phyloP scores from a whole-genome alignment of 2,329 filamentous ascomycete species.

The Myriosclerotinia scirpicola region DNA sequence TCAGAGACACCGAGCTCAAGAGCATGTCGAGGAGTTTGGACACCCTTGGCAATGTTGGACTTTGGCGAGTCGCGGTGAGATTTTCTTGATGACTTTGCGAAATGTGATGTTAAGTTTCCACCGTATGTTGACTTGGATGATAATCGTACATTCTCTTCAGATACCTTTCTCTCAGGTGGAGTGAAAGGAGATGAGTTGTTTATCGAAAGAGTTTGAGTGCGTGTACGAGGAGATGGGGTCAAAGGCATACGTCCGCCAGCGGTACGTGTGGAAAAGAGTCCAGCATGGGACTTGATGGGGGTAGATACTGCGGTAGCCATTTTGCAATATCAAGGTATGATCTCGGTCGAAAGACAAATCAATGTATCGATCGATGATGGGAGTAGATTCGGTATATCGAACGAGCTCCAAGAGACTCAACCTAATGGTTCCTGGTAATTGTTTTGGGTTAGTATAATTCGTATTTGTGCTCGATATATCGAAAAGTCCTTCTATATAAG shows the following conservation, averaged over 20 bases:
- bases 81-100: slow-evolving; percentile 67
- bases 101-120: slow-evolving; percentile 75
- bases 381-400: slow-evolving; percentile 40
- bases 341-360: slow-evolving; percentile 50
- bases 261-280: slow-evolving; percentile 87
- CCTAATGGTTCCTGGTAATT: slow-evolving; percentile 55
- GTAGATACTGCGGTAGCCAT: slow-evolving; percentile 92
- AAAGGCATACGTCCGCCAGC: slow-evolving; percentile 93
- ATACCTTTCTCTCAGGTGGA: slow-evolving; percentile 58
- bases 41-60: slow-evolving; percentile 83
- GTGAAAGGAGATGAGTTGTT: slow-evolving; percentile 75
- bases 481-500: slow-evolving; percentile 47
- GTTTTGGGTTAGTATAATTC: slow-evolving; percentile 48
- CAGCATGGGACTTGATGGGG: slow-evolving; percentile 91
- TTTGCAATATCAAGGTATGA: slow-evolving; percentile 46
- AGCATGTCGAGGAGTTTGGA: slow-evolving; percentile 74
- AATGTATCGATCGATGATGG: slow-evolving; percentile 49
- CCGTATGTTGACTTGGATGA: slow-evolving; percentile 72
- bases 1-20: slow-evolving; percentile 91
- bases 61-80: slow-evolving; percentile 86
- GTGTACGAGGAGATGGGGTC: slow-evolving; percentile 80
- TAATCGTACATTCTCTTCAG: slow-evolving; percentile 53
- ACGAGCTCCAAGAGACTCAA: slow-evolving; percentile 60
- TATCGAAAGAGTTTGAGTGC: slow-evolving; percentile 52
- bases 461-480: slow-evolving; percentile 51